Percentiles rank a stretch among this genome's conserved stretches.
These are phyloP conservation scores for Didymella arachidicola DNA, from an alignment of 2,329 filamentous ascomycete genomes.

Conservation along the genomic window DNA sequence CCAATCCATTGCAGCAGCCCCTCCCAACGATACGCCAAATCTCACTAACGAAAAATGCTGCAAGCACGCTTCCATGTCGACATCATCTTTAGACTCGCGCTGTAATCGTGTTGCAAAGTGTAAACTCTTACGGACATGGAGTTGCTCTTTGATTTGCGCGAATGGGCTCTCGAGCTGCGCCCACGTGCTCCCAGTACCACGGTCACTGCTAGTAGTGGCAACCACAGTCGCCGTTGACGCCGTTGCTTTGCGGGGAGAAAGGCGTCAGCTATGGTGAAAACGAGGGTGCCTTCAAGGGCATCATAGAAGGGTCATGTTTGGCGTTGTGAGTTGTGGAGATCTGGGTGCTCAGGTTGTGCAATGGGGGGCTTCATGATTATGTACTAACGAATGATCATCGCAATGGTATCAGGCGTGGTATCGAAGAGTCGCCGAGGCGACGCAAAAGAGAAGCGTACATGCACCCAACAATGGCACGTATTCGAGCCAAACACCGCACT, in stretches of 20 bases:
- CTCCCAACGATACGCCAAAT: background rate
- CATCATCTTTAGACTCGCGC: background rate
- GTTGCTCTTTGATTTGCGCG: background rate
- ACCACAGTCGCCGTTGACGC: constrained; percentile 8
- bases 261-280: background rate
- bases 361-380: background rate
- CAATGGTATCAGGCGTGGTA: constrained; percentile 8
- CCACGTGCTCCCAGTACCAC: constrained; percentile 4
- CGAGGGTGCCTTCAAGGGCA: background rate
- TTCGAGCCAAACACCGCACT: background rate
- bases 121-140: background rate
- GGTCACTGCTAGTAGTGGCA: background rate
- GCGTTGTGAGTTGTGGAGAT: background rate
- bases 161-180: background rate
- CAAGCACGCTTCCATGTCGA: background rate
- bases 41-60: background rate
- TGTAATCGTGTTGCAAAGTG: background rate
- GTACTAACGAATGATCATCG: constrained; percentile 5
- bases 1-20: too few species aligned
- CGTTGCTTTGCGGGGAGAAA: background rate
- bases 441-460: background rate
- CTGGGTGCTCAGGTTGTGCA: background rate
- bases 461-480: constrained; percentile 5
- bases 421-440: constrained; percentile 15
- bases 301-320: background rate